Conservation (phyloP, 108 stramenopile genomes). For the Cyclotella sp. region DNA sequence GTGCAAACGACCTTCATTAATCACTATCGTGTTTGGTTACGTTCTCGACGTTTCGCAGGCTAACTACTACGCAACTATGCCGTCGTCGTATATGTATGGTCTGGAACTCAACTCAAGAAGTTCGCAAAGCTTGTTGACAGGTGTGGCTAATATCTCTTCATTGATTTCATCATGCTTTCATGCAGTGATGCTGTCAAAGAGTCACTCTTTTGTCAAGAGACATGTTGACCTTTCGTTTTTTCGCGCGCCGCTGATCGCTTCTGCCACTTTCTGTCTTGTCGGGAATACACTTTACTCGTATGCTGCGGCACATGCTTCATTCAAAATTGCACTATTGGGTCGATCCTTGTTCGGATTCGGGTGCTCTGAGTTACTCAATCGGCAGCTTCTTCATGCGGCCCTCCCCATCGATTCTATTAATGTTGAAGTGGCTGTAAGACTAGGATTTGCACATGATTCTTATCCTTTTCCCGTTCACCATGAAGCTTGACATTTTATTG, state of each 20-base stretch:
- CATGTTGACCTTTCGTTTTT: conserved; percentile 26
- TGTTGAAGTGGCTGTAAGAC: conserved; percentile 25
- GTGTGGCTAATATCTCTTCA: conserved; percentile 37
- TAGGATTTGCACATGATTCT: background rate
- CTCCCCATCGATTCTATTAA: conserved; percentile 32
- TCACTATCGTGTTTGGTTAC: too few relatives aligned
- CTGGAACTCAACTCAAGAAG: conserved; percentile 33
- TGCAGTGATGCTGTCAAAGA: conserved; percentile 30
- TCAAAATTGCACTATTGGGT: conserved; percentile 43
- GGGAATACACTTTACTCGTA: conserved; percentile 49
- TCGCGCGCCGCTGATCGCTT: conserved; percentile 29
- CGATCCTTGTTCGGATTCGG: conserved; percentile 50
- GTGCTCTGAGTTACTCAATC: conserved; percentile 37
- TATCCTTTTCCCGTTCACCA: background rate
- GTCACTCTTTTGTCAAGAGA: conserved; percentile 31
- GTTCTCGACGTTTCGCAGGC: conserved; percentile 13
- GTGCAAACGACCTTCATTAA: too few relatives aligned
- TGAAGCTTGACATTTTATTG: background rate
- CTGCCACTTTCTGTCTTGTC: conserved; percentile 21
- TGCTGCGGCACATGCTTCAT: conserved; percentile 17
- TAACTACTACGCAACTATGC: conserved; percentile 46
- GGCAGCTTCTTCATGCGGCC: conserved; percentile 27
- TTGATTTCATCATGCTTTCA: conserved; percentile 35
- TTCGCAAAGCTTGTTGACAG: conserved; percentile 31
- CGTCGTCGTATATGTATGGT: conserved; percentile 36